Base-by-base conservation (phyloP, 352 stramenopile genomes). In the Phytophthora colocasiae region DNA sequence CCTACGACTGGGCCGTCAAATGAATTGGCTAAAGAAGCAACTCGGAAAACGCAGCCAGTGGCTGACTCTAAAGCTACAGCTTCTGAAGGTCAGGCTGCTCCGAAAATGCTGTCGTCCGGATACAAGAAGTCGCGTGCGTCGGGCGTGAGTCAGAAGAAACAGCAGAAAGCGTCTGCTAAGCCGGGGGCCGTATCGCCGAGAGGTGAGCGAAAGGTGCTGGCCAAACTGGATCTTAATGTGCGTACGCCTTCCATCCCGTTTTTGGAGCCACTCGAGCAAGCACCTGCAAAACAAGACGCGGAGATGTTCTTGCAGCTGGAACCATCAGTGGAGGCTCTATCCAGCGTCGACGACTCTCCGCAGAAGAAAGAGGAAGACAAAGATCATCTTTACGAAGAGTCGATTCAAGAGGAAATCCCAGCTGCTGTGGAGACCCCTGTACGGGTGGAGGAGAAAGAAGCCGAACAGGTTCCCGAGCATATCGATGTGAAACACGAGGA, bases 51-150 rank as follows among this genome's bases (percentile, higher is more conserved):
- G 1, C 47, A 24, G 22, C 27, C 34, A 44, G 22, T 53, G 48
- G 63, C 68, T 36, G 63, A 61, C 24, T 51, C 58, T 9, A 69
- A 69, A 53, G 38, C 1, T 47, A 46, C 69, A 15, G 24, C 6
- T 11, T 34, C 50, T 1, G 53, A 61, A 4, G 47, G 39, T 22
- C 55, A 56, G 14, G 38, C n/a, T 55, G 32, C 32, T 41, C 57
- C 75, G 27, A 68, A 76, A 57, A 55, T 63, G 11, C 65, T 73
- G 10, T 75, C 66, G 8, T 72, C 63, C 11, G 72, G 73, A 11
- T 84, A 84, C 66, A 81, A 84, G 39, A 71, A 80, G 34, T 64
- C 59, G 34, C 69, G 75, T 2, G 24, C 48, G 34, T 52, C 61
- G 15, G 38, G 54, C n/a, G 46, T 66, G 14, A 39, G 11, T 9